Evolutionary conservation across 139 green algal genomes (phyloP), one percentile per base, ranked within the genome.

Genomic region (Choricystis sp.): DNA sequence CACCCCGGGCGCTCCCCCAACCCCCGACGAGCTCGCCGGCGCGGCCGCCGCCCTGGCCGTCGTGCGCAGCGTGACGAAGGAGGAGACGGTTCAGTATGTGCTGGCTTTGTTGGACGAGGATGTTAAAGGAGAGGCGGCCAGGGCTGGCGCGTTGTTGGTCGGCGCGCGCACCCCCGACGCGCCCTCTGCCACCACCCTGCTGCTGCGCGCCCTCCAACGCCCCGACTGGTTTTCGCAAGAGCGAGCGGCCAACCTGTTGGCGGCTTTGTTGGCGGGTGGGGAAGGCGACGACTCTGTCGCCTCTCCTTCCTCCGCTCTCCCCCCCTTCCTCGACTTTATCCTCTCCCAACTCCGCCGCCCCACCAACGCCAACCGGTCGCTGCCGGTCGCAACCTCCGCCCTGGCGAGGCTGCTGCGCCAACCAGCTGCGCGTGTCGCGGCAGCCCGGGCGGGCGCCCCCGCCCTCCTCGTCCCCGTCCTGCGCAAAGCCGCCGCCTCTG

Each of bases 21-120:
- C 62, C 14, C 55, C 66, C 81, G 0, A 81, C 86, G 40, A 52
- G 9, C 9, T 16, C 9, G 9, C 9, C 23, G 67, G 70, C 3
- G 61, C 75, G 3, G 76, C 89, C 60, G 84, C 86, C 1, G 86
- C 95, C 56, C 66, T 94, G 25, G 86, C 83, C 1, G 83, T 95
- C 24, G 69, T 96, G 64, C 81, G 84, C 29, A 88, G 86, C 49
- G 86, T 95, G 0, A 90, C 85, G 16, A 93, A 93, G 62, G 85
- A 94, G 52, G 86, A 95, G 31, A 90, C 85, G 2, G 84, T 94
- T 65, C 89, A 95, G 67, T 95, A 96, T 64, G 80, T 89, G 22
- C 77, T 96, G 29, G 85, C 88, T 0, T 57, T 94, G 25, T 67
- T 96, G 23, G 78, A 94, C 40, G 74, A 91, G 26, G 83, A 91